Conservation (phyloP, 2,329 filamentous ascomycete species). For the Neoascochyta sp. region DNA sequence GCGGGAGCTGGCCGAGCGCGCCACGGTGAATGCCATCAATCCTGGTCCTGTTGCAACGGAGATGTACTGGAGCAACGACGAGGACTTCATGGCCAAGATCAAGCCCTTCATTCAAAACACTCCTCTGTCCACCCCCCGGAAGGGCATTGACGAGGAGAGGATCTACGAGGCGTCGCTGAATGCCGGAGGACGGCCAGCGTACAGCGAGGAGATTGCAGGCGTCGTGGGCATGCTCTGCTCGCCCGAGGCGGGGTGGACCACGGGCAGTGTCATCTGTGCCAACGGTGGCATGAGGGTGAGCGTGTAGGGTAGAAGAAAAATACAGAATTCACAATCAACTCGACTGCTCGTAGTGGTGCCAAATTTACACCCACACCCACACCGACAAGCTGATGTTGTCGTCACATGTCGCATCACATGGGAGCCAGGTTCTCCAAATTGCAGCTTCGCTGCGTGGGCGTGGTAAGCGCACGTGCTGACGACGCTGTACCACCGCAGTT, state of each 20-base stretch:
- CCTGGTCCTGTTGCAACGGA: conserved; percentile 61
- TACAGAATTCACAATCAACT: background rate
- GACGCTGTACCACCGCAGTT: no score
- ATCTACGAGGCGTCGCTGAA: conserved; percentile 44
- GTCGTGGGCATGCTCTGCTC: conserved; percentile 73
- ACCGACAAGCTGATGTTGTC: no score
- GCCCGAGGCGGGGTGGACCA: conserved; percentile 70
- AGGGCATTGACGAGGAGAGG: conserved; percentile 59
- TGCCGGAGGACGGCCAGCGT: conserved; percentile 56
- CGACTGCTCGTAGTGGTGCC: no score
- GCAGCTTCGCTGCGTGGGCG: no score
- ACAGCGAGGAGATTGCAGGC: conserved; percentile 68
- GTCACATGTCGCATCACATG: no score
- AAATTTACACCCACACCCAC: no score
- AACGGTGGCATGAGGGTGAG: conserved; percentile 66
- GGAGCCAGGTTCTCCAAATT: no score
- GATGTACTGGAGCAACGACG: conserved; percentile 58
- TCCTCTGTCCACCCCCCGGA: conserved; percentile 60
- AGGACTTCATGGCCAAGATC: conserved; percentile 57
- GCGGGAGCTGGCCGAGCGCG: conserved; percentile 57
- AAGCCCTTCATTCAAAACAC: conserved; percentile 60
- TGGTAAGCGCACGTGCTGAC: no score
- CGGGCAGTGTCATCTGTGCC: conserved; percentile 73
- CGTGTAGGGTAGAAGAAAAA: conserved; percentile 9
- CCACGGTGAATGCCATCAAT: conserved; percentile 64